A percentile compares a stretch with the other conserved stretches of the same genome.
phyloP scores from a whole-genome alignment of 2,329 filamentous ascomycete genomes.

The Atkinsonella texensis region DNA sequence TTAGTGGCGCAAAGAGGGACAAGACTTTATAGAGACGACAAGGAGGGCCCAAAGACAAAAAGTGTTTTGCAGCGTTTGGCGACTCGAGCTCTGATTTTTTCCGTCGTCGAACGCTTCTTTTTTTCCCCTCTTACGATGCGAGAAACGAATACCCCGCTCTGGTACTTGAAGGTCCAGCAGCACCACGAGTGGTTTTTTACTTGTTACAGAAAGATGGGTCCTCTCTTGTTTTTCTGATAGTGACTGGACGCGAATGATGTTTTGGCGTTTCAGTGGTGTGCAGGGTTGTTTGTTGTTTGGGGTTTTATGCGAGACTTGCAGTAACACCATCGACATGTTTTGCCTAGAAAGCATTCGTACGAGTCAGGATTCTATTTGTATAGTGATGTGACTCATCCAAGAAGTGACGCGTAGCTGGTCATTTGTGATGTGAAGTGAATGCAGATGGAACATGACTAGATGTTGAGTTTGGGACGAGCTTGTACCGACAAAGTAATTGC shows the following conservation, averaged over 20 bases:
- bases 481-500: too few relatives aligned
- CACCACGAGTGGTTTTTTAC: background rate
- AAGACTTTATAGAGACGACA: background rate
- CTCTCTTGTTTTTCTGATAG: background rate
- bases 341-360: background rate
- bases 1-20: slow-evolving; percentile 1
- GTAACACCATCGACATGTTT: background rate
- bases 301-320: background rate
- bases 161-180: slow-evolving; percentile 2
- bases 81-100: background rate
- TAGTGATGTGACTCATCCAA: too few relatives aligned
- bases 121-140: background rate
- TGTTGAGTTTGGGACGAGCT: too few relatives aligned
- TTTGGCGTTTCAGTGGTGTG: background rate
- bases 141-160: slow-evolving; percentile 6
- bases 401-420: too few relatives aligned
- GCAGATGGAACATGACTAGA: too few relatives aligned
- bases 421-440: too few relatives aligned
- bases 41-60: background rate
- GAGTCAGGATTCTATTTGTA: too few relatives aligned
- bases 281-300: background rate
- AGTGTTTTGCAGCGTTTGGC: background rate
- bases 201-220: background rate
- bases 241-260: background rate
- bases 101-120: background rate